Conservation (phyloP, 2,329 filamentous ascomycete genomes). For the Fusarium devonianum region DNA sequence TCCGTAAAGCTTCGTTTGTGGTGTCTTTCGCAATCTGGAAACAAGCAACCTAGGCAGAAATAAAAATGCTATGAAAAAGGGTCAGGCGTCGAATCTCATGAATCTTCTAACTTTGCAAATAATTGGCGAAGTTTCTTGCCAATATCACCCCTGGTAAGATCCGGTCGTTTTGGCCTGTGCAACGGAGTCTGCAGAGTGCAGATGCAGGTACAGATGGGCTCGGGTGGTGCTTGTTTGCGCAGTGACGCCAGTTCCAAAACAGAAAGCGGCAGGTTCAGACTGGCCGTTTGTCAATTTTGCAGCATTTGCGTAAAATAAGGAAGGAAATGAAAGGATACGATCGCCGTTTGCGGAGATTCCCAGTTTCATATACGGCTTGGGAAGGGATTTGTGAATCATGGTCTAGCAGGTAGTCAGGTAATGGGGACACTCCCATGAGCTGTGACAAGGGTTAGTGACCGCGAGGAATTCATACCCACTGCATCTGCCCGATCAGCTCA, state of each 20-base stretch:
- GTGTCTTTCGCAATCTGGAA: constrained; percentile 1
- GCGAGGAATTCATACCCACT: constrained; percentile 29
- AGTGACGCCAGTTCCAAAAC: constrained; percentile 4
- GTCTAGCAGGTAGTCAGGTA: too few species aligned
- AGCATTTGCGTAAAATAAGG: too few species aligned
- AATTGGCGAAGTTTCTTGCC: not conserved
- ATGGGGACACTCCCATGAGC: constrained; percentile 32
- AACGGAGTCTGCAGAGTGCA: too few species aligned
- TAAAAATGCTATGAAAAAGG: too few species aligned
- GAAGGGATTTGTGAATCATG: constrained; percentile 15
- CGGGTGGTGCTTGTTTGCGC: constrained; percentile 17
- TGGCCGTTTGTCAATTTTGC: too few species aligned
- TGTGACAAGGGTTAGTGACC: constrained; percentile 37
- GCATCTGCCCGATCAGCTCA: constrained; percentile 32
- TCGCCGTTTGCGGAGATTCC: constrained; percentile 7
- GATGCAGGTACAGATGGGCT: not conserved
- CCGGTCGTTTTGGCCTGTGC: not conserved
- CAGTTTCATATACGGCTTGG: constrained; percentile 28
- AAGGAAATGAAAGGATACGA: constrained; percentile 9
- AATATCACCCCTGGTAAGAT: not conserved
- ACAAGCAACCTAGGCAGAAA: too few species aligned
- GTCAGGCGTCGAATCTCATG: too few species aligned
- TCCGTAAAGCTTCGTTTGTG: not conserved
- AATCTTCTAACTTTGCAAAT: too few species aligned
- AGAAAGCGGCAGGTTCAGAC: constrained; percentile 2